Evolutionary conservation across 2,329 filamentous ascomycete genomes (phyloP), one percentile per base, ranked within the genome.

Genomic region (Talaromyces albobiverticillius): DNA sequence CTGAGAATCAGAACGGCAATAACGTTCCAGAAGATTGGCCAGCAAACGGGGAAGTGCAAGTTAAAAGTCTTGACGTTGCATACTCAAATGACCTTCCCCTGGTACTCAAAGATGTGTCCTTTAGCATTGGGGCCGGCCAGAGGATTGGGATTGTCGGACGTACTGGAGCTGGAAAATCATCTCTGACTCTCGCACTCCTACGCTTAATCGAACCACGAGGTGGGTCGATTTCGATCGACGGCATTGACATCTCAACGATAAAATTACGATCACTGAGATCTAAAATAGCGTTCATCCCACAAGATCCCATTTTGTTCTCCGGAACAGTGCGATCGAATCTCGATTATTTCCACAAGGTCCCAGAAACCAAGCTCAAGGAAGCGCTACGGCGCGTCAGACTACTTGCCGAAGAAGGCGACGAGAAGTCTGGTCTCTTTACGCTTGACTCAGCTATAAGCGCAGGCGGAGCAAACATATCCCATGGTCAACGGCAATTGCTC

Each of bases 291-390:
- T 92, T 93, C 61, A 92, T 94, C 52, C 89, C 89, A 1, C 87
- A 91, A 72, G 89, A 93, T 61, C 89, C 89, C 0, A 87, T 92
- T 1, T 78, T 94, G 6, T 93, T 94, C 72, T 89, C 86, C 1
- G 89, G 89, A 22, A 90, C 88, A 0, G 76, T 94, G 18, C 80
- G 89, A 43, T 84, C 80, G 42, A 93, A 93, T 63, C 78, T 94
- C 4, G 89, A 94, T 64, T 86, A 89, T 1, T 91, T 92, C 62
- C 77, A 86, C 52, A 77, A 87, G 56, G 82, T 89, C 64, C 80
- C 77, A 1, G 88, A 93, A 59, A 76, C 74, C 0, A 85, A 87
- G 62, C 81, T 93, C 3, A 79, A 80, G 29, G 86, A 89, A 61
- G 87, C 85, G 0, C 77, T 94, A 1, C 76, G 80, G 34, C 82